Evolutionary conservation across 352 stramenopile genomes (phyloP).

Genomic region (Globisporangium iwayamae): DNA sequence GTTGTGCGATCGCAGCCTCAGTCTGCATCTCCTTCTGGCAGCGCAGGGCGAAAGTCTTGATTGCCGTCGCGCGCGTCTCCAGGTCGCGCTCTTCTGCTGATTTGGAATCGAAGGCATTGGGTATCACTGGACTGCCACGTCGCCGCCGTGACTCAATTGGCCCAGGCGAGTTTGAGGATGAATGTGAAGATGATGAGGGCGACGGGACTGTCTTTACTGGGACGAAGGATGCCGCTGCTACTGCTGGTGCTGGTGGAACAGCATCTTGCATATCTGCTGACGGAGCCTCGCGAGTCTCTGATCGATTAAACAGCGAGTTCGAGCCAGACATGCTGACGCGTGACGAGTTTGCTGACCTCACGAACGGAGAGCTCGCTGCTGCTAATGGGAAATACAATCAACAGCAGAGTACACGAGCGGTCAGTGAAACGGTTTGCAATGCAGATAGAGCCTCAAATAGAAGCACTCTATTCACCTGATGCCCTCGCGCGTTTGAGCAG

Average conservation of each 20-base stretch:
- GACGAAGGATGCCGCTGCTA: neutral
- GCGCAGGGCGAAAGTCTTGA: conserved; percentile 29
- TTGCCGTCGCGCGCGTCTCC: conserved; percentile 25
- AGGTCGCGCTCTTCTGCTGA: conserved; percentile 25
- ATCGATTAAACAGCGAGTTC: neutral
- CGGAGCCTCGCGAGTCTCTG: neutral
- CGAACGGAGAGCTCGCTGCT: neutral
- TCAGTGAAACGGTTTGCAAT: conserved; percentile 7
- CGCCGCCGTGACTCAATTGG: neutral
- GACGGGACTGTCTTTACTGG: neutral
- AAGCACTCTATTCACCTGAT: neutral
- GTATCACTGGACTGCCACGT: neutral
- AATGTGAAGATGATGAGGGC: neutral
- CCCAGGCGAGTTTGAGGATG: neutral
- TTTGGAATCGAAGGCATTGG: conserved; percentile 10
- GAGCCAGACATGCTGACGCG: neutral
- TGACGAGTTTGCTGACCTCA: neutral
- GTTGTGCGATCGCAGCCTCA: conserved; percentile 22
- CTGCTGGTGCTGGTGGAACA: neutral
- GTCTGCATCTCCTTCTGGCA: conserved; percentile 40
- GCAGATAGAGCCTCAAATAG: neutral
- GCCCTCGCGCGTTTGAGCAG: conserved; percentile 30
- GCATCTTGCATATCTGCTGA: neutral
- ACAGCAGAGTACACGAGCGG: neutral
- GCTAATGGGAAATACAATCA: no score